These are phyloP conservation scores for Penicillium sp. DNA, from an alignment of 2,329 filamentous ascomycete genomes.

Conservation along the genomic window DNA sequence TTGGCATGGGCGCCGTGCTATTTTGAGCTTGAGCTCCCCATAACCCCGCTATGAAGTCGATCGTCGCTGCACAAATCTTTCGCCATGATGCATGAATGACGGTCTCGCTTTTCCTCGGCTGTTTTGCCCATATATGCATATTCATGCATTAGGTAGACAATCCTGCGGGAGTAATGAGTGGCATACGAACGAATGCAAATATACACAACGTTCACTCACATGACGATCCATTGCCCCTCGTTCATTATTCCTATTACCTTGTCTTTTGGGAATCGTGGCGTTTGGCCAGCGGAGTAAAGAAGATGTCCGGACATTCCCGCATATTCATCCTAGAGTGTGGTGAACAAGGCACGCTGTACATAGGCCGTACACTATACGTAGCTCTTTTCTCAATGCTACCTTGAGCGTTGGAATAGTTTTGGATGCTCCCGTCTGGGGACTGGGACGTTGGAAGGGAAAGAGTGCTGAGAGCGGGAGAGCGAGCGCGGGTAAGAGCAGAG, in stretches of 20 bases:
- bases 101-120: not conserved
- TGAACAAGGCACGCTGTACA: too few species aligned
- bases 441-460: too few species aligned
- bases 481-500: too few species aligned
- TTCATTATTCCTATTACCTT: not conserved
- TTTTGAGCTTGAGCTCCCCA: not conserved
- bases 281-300: too few species aligned
- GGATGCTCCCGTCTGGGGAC: too few species aligned
- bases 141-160: not conserved
- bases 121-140: not conserved
- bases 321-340: too few species aligned
- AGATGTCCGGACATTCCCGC: too few species aligned
- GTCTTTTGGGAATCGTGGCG: too few species aligned
- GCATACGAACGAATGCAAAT: not conserved
- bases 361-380: too few species aligned
- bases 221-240: not conserved
- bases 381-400: too few species aligned
- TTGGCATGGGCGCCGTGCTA: not conserved
- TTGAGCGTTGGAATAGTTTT: too few species aligned
- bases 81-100: not conserved
- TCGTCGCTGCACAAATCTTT: not conserved
- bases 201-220: not conserved
- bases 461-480: too few species aligned
- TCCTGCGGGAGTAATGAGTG: not conserved
- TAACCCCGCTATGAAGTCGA: not conserved